Conservation (phyloP, 1,284 basidiomycete genomes). For the Papiliotrema laurentii region DNA sequence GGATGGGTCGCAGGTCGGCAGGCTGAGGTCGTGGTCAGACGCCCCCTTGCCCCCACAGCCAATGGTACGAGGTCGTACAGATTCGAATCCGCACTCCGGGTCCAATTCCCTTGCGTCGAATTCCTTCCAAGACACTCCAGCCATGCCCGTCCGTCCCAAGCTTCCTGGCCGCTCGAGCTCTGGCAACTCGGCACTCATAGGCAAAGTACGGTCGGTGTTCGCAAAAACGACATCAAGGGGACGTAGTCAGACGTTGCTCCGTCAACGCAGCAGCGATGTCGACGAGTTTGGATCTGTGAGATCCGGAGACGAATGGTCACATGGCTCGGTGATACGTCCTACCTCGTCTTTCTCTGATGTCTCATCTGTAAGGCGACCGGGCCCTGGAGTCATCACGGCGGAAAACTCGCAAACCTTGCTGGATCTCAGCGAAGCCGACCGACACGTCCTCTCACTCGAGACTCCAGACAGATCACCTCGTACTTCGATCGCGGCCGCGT, state of each 20-base stretch:
- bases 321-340: constrained; percentile 13
- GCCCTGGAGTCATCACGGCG: constrained; percentile 3
- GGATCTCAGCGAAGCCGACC: constrained; percentile 14
- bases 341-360: constrained; percentile 32
- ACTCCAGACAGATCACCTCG: constrained; percentile 25
- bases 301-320: constrained; percentile 1
- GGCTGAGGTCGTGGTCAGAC: constrained; percentile 33
- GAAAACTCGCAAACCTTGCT: constrained; percentile 17
- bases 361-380: constrained; percentile 16
- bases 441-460: constrained; percentile 15
- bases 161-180: constrained; percentile 34
- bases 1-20: constrained; percentile 8
- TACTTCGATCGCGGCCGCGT: constrained; percentile 25
- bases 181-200: constrained; percentile 36
- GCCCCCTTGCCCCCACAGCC: constrained; percentile 18
- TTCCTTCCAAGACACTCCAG: constrained; percentile 13
- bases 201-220: constrained; percentile 37
- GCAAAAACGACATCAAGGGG: constrained; percentile 21
- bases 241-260: constrained; percentile 4
- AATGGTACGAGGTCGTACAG: background rate
- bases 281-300: constrained; percentile 31
- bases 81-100: constrained; percentile 8
- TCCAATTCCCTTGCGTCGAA: constrained; percentile 1
- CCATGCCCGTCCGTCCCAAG: constrained; percentile 19
- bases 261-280: constrained; percentile 12